Evolutionary conservation across 495 filamentous ascomycete genomes (phyloP).

Genomic region (Penicillium dipodomyicola): DNA sequence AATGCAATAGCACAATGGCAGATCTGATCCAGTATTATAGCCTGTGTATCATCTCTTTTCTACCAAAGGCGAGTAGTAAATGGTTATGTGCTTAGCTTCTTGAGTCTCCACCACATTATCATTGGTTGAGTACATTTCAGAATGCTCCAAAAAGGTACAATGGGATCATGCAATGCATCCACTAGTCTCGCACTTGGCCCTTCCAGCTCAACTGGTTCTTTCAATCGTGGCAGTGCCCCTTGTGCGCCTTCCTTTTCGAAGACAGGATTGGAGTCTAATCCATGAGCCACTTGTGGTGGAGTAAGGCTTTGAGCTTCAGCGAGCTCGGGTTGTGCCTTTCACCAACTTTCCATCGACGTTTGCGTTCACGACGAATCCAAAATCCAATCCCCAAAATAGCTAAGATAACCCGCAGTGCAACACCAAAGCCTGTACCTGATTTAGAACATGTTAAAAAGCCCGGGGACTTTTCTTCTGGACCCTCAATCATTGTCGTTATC

Average conservation of each 20-base stretch:
- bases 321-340: neutral
- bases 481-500: too few species aligned
- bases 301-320: neutral
- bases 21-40: neutral
- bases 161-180: neutral
- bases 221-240: neutral
- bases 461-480: too few species aligned
- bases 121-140: neutral
- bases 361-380: neutral
- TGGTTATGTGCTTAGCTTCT: neutral
- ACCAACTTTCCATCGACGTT: neutral
- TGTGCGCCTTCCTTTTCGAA: too few species aligned
- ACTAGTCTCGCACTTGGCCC: neutral
- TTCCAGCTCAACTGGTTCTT: neutral
- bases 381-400: neutral
- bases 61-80: neutral
- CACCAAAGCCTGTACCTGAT: neutral
- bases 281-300: neutral
- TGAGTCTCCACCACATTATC: neutral
- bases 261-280: neutral
- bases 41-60: neutral
- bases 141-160: neutral
- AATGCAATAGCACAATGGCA: neutral
- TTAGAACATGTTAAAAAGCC: too few species aligned
- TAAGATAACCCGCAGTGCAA: neutral